Evolutionary conservation across 116 monocot genomes (phyloP), one percentile per base, ranked within the genome.

Genomic region (Dioscorea cayenensis): DNA sequence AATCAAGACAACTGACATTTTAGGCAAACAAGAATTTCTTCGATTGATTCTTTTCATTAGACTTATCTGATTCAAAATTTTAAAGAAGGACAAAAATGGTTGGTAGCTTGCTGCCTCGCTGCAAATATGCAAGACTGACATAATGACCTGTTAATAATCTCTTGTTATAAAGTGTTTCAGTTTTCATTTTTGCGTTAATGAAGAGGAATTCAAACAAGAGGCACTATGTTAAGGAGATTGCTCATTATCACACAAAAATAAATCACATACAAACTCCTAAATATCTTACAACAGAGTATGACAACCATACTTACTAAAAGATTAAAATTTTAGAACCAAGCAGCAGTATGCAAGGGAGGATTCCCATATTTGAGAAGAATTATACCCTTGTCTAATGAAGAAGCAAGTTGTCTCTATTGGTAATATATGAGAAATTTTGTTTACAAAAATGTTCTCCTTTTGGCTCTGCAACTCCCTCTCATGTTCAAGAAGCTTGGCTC

Each of bases 331-430:
- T 14, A 0, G 2, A 65, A 65, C 28, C 11, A 64, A 64, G 28
- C 11, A 21, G 20, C 8, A 18, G 21, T 60, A 22, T 17, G 60
- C 60, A 60, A 60, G 60, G 0, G 14, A 12, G 20, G 37, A 49
- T n/a, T 63, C 22, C 14, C 67, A 49, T 12, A 10, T 43, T 9
- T 43, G 61, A 67, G 29, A 51, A 32, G 76, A 78, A 62, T 14
- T 35, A 66, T 82, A 82, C 86, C 79, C 70, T 75, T 75, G 71
- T 64, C 3, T 67, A 75, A 77, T 74, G 21, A 73, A 60, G 23
- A 49, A 68, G 16, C 14, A 10, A 22, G 36, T 32, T 14, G 50
- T 9, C 55, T 66, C 28, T 36, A 75, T 7, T 16, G 36, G 71
- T 65, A 32, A 36, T 60, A 37, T 28, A 77, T 59, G 28, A 78